Conservation (phyloP, 176 grass and related monocot species). For the Oryza glaberrima region DNA sequence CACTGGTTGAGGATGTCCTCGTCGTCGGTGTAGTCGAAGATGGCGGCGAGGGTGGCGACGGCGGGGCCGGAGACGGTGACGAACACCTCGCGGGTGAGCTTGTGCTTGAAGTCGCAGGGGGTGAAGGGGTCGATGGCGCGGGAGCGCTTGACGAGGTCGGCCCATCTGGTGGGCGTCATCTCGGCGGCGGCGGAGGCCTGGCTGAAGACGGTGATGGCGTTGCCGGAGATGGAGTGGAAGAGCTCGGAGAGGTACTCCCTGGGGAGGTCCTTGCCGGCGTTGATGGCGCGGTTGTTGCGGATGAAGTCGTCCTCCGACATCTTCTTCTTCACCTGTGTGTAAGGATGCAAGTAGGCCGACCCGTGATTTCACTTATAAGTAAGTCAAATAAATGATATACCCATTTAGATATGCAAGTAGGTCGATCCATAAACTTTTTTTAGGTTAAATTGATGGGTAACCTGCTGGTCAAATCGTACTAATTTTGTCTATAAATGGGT, state of each 20-base stretch:
- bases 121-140: slow-evolving; percentile 63
- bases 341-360: too few species aligned
- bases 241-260: slow-evolving; percentile 87
- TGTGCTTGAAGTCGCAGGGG: slow-evolving; percentile 81
- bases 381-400: too few species aligned
- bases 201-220: slow-evolving; percentile 82
- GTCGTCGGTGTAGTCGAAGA: slow-evolving; percentile 82
- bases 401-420: too few species aligned
- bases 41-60: slow-evolving; percentile 73
- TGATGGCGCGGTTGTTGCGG: slow-evolving; percentile 85
- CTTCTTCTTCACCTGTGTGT: slow-evolving; percentile 69
- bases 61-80: slow-evolving; percentile 66
- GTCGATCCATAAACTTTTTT: too few species aligned
- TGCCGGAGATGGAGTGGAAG: slow-evolving; percentile 78
- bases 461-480: too few species aligned
- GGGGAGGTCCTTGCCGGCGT: slow-evolving; percentile 76
- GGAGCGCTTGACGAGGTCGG: slow-evolving; percentile 66
- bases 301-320: slow-evolving; percentile 98
- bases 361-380: too few species aligned
- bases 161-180: slow-evolving; percentile 61
- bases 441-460: too few species aligned
- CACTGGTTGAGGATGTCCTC: slow-evolving; percentile 80
- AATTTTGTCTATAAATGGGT: too few species aligned
- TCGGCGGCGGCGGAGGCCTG: slow-evolving; percentile 21
- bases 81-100: slow-evolving; percentile 79